Base-by-base conservation (phyloP, 768 basidiomycete species). In the Collybia sp. region DNA sequence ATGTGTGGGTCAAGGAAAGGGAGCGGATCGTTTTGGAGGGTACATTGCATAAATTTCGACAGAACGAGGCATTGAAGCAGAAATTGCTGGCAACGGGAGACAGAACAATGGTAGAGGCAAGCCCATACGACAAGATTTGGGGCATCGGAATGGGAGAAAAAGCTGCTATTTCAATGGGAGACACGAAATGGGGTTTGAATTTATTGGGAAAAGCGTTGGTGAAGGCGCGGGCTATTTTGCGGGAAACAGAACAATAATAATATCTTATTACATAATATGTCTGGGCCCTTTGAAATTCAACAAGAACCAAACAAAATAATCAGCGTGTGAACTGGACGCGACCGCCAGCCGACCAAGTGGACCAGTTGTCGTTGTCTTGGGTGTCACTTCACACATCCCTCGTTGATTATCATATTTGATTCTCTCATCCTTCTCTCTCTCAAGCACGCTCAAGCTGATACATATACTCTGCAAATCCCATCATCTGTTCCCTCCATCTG, bases 121-220 rank as follows among this genome's bases (percentile, higher is more conserved):
- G 79, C 57, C 80, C 80, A 13, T 52, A 66, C 15, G 82, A 83
- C 57, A 58, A 70, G 48, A 77, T 83, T n/a, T 85, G 82, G 80
- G 82, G 80, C 0, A 73, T 83, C 45, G 80, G 80, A 17, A 77
- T 68, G 53, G 71, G 70, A 2, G 74, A 69, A 60, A 67, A 69
- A 56, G 72, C 72, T 45, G 80, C 81, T 35, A 44, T 72, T 46
- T 62, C 54, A 40, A 60, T 56, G 48, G 57, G 58, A 49, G 58
- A 60, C n/a, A 8, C 25, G 8, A 49, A 65, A 18, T 83, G 80
- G 82, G 82, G 81, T 5, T 44, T 71, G 53, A 83, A 83, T 65
- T 51, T 82, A 58, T 63, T 79, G 11, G 82, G 79, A 11, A 66
- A 67, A 47, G 72, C 73, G 39, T 56, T 80, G 54, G 66, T 67